Base-by-base conservation (phyloP, 768 basidiomycete genomes). In the Mycena capillaripes region DNA sequence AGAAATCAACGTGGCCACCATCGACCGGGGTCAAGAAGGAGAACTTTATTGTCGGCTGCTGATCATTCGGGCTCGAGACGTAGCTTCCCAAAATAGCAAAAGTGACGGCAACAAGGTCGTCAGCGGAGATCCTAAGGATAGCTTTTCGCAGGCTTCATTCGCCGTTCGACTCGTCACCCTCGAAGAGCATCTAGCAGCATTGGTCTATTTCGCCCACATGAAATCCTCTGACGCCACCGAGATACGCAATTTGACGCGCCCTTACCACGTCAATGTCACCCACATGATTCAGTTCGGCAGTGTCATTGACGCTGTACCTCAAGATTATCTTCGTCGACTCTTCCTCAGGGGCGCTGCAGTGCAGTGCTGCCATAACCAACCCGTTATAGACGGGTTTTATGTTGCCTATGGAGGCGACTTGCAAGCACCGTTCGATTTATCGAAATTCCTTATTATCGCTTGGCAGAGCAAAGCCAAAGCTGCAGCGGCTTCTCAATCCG, bases 1-100 rank as follows among this genome's bases (percentile, higher is more conserved):
- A 7, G 60, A 21, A 14, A 44, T 62, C 30, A 48, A 62, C 6
- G 34, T 4, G 2, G 29, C 44, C 44, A 62, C 60, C 21, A 62
- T 62, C n/a, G 60, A 62, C 34, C 60, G 60, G 23, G 60, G 60
- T 2, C 60, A 62, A 34, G 60, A 62, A 23, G 60, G 60, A 11
- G 60, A 62, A 23, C 46, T 62, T 4, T 62, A 62, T 25, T 48
- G 29, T 7, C 27, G 60, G n/a, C 60, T 62, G 16, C 42, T 62
- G 27, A 48, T 62, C 21, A 62, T 62, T 14, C 27, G 60, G 46
- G 60, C 60, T 21, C 46, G 60, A 19, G 60, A 62, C 46, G 27
- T 48, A 12, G 60, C 60, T 6, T 42, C 30, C 21, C 38, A 38
- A 38, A 16, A 16, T 16, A 38, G 1, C 38, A 10, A 10, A 10